phyloP scores from a whole-genome alignment of 441 rosid species.

The Gossypium schwendimanii region DNA sequence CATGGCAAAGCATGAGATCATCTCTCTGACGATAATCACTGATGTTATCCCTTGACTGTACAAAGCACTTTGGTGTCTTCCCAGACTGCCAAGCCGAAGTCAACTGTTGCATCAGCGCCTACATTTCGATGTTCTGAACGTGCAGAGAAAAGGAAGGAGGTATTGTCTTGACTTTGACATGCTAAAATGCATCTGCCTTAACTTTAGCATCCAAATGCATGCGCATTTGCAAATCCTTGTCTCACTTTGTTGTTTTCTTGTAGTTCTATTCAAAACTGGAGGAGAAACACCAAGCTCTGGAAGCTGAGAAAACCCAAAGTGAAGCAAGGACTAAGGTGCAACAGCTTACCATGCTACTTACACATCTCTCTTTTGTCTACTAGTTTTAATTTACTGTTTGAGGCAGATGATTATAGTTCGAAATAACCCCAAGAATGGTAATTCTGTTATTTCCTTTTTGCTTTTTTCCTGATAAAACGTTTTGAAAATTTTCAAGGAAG shows the following conservation, averaged over 20 bases:
- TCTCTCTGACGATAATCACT: neutral
- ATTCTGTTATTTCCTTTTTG: constrained; percentile 6
- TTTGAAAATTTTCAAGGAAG: constrained; percentile 49
- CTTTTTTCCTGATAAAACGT: neutral
- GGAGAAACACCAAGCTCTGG: constrained; percentile 85
- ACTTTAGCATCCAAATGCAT: neutral
- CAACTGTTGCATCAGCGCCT: constrained; percentile 50
- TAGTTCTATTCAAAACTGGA: constrained; percentile 80
- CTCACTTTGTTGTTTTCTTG: constrained; percentile 18
- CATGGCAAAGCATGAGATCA: neutral
- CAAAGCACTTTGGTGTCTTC: constrained; percentile 47
- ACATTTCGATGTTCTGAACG: constrained; percentile 64
- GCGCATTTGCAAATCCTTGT: neutral
- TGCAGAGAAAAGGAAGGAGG: constrained; percentile 90
- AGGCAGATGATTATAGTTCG: constrained; percentile 14
- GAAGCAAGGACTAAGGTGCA: constrained; percentile 74
- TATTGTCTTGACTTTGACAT: constrained; percentile 17
- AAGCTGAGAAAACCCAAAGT: constrained; percentile 74
- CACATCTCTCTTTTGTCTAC: neutral
- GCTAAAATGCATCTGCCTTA: constrained; percentile 6
- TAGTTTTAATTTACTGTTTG: neutral
- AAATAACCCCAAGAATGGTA: neutral
- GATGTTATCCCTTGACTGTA: constrained; percentile 27
- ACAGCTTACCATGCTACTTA: neutral
- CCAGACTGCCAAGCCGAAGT: constrained; percentile 38